Evolutionary conservation across 495 filamentous ascomycete genomes (phyloP).

Genomic region (Xylaria bambusicola): DNA sequence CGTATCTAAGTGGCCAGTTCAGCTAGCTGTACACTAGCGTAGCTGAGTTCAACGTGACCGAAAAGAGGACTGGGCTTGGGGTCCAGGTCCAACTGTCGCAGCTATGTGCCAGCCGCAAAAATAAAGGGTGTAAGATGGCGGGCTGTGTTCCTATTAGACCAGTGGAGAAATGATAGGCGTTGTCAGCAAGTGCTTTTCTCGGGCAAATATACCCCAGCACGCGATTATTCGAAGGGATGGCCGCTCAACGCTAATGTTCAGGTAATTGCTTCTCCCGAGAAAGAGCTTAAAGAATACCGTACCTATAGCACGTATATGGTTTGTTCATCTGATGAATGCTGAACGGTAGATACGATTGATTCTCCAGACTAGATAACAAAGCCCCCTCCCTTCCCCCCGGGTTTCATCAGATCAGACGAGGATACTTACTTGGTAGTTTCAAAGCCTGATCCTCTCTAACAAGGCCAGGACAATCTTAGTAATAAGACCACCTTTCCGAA

Average conservation of each 20-base stretch:
- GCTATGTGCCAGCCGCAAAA: constrained; percentile 24
- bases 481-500: neutral
- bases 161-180: constrained; percentile 7
- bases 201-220: neutral
- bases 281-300: too few species aligned
- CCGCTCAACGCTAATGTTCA: too few species aligned
- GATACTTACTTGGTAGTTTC: constrained; percentile 4
- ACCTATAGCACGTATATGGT: neutral
- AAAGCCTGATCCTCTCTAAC: constrained; percentile 6
- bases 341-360: neutral
- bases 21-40: neutral
- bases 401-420: constrained; percentile 10
- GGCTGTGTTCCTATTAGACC: constrained; percentile 15
- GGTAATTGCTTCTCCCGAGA: too few species aligned
- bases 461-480: neutral
- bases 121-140: constrained; percentile 17
- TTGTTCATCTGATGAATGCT: neutral
- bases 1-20: neutral
- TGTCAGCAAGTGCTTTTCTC: neutral
- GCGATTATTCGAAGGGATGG: too few species aligned
- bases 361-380: neutral
- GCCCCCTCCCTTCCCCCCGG: neutral
- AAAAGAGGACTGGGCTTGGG: constrained; percentile 24
- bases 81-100: constrained; percentile 24
- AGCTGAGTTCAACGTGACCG: constrained; percentile 24